Evolutionary conservation across 2,329 filamentous ascomycete genomes (phyloP), one percentile per base, ranked within the genome.

Genomic region (Trichoderma oligosporum): DNA sequence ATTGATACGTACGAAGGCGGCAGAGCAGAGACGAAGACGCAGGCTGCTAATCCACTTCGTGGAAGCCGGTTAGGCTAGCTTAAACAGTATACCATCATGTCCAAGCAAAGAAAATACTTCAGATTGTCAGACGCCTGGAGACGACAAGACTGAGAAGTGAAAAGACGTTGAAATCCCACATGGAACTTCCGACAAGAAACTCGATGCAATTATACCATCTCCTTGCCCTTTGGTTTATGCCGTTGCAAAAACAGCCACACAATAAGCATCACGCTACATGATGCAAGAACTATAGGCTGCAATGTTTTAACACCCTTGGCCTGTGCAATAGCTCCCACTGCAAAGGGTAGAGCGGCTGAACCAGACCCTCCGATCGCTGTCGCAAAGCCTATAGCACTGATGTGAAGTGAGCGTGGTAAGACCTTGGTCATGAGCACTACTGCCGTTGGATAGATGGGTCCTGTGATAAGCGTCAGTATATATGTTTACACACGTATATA

Each of bases 331-430:
- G 84, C 85, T 3, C 87, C 87, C 0, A 89, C 82, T 0, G 80
- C 81, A 77, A 91, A 76, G 44, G 87, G 78, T 70, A 89, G 69
- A 14, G 85, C 65, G 1, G 88, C 86, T 1, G 86, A 88, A 0
- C 90, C 90, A 2, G 80, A 81, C 0, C 88, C 86, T 2, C 90
- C 90, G 68, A 93, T 84, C 0, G 89, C 89, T 1, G 88, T 84
- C 0, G 87, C 86, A 64, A 95, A 93, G 0, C 90, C 89, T 61
- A 95, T 89, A 0, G 86, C 84, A n/a, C 82, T 83, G 39, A 94
- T 87, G 65, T 95, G 91, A 24, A 91, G 75, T 59, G 89, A 80
- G 36, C 77, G 78, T 0, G 89, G 89, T 1, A 95, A 76, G 4
- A 94, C 75, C 64, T 89, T 91, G 0, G 88, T 90, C 4, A 85